These are phyloP conservation scores for Phytophthora hybrid DNA, from an alignment of 352 stramenopile species.

Conservation along the genomic window DNA sequence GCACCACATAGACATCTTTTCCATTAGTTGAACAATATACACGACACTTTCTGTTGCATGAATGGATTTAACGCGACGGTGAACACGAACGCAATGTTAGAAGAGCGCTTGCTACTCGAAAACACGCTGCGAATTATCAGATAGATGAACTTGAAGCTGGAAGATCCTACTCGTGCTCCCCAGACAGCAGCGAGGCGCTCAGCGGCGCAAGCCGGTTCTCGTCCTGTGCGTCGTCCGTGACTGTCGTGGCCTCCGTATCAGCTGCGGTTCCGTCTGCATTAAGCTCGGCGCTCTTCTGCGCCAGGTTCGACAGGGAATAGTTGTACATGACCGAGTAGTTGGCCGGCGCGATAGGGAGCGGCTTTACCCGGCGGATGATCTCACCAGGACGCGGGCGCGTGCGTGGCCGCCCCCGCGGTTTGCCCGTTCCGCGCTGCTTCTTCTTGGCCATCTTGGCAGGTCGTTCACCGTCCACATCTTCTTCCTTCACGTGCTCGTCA, in stretches of 20 bases:
- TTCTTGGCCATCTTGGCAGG: slow-evolving; percentile 72
- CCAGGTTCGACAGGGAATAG: slow-evolving; percentile 65
- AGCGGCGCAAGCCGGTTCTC: slow-evolving; percentile 56
- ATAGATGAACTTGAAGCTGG: slow-evolving; percentile 26
- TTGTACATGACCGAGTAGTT: slow-evolving; percentile 86
- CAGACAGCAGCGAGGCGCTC: slow-evolving; percentile 55
- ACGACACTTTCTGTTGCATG: slow-evolving; percentile 15
- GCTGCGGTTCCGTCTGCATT: slow-evolving; percentile 34
- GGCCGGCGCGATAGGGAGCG: slow-evolving; percentile 72
- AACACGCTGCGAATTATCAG: slow-evolving; percentile 35
- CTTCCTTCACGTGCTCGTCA: slow-evolving; percentile 38
- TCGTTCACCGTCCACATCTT: slow-evolving; percentile 35
- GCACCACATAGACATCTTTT: slow-evolving; percentile 32
- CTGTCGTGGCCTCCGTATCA: slow-evolving; percentile 20
- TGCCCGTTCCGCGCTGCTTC: slow-evolving; percentile 76
- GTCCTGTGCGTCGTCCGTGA: slow-evolving; percentile 43
- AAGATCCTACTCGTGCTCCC: slow-evolving; percentile 59
- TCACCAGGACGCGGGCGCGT: slow-evolving; percentile 80
- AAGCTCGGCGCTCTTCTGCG: slow-evolving; percentile 62
- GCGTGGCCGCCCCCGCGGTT: slow-evolving; percentile 72
- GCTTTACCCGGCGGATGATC: slow-evolving; percentile 78
- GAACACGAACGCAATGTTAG: slow-evolving; percentile 26
- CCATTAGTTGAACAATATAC: slow-evolving; percentile 27
- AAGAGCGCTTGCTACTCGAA: slow-evolving; percentile 8
- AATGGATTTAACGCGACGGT: slow-evolving; percentile 10